Evolutionary conservation across 371 early-diverging fungal genomes (phyloP).

Genomic region (Lichtheimia ornata): DNA sequence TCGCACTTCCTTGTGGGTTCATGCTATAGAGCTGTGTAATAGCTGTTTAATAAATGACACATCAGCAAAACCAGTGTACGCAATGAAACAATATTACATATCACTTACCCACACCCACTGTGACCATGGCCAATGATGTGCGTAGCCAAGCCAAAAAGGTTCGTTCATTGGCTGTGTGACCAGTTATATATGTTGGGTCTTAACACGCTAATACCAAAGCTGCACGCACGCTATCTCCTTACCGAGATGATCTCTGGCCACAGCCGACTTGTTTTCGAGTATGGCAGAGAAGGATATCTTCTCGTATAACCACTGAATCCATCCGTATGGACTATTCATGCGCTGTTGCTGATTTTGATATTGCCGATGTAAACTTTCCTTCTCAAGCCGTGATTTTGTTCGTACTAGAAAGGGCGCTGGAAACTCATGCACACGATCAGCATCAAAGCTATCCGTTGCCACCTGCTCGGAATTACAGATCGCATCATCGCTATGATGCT

Average conservation of each 20-base stretch:
- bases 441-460: no score
- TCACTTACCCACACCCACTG: constrained; percentile 69
- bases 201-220: no score
- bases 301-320: constrained; percentile 11
- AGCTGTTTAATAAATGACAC: constrained; percentile 26
- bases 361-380: constrained; percentile 23
- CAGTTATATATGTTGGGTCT: no score
- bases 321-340: constrained; percentile 11
- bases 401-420: constrained; percentile 37
- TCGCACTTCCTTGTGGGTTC: constrained; percentile 7
- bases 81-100: no score
- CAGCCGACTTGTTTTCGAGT: constrained; percentile 77
- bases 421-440: constrained; percentile 15
- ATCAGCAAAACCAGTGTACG: not conserved
- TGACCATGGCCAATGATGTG: constrained; percentile 71
- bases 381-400: constrained; percentile 40
- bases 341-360: constrained; percentile 25
- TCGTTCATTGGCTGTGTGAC: constrained; percentile 69
- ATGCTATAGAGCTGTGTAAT: constrained; percentile 72
- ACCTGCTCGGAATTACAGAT: no score
- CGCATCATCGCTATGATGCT: no score
- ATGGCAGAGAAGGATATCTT: constrained; percentile 39
- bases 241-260: constrained; percentile 81
- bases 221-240: not conserved
- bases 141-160: constrained; percentile 82